These are phyloP conservation scores for Polychaeton citri DNA, from an alignment of 2,329 filamentous ascomycete species.

Conservation along the genomic window DNA sequence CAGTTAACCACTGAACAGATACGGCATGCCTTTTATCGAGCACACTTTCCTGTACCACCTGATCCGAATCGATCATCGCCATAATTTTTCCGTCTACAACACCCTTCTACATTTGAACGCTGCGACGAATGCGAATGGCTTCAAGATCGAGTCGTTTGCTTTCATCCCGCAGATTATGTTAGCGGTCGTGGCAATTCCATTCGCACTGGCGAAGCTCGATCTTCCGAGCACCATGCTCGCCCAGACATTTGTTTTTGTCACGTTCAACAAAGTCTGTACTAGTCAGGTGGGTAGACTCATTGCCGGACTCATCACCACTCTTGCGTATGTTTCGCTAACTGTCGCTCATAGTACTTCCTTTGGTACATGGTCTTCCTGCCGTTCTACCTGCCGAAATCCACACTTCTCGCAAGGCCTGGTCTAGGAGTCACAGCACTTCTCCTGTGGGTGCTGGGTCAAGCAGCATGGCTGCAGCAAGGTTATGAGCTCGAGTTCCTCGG, in stretches of 20 bases:
- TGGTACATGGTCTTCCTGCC: slow-evolving; percentile 96
- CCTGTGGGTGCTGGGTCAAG: slow-evolving; percentile 65
- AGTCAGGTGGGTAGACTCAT: slow-evolving; percentile 81
- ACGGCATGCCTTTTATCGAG: slow-evolving; percentile 67
- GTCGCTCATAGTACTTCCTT: slow-evolving; percentile 64
- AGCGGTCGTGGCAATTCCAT: slow-evolving; percentile 60
- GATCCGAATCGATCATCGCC: slow-evolving; percentile 83
- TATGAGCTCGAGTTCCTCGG: slow-evolving; percentile 49
- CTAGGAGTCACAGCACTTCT: slow-evolving; percentile 52
- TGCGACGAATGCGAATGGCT: slow-evolving; percentile 34
- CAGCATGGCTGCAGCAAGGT: slow-evolving; percentile 36
- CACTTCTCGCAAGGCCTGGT: slow-evolving; percentile 46
- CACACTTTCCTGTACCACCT: slow-evolving; percentile 93
- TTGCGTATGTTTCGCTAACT: background rate
- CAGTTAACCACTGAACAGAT: slow-evolving; percentile 43
- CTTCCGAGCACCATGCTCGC: slow-evolving; percentile 76
- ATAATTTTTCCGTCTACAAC: slow-evolving; percentile 98
- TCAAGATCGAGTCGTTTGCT: slow-evolving; percentile 60
- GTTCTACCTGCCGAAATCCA: slow-evolving; percentile 73
- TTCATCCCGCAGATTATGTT: slow-evolving; percentile 81
- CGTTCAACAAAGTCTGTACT: slow-evolving; percentile 98
- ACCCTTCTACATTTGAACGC: slow-evolving; percentile 79
- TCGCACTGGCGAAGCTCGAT: slow-evolving; percentile 67
- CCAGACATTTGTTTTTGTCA: slow-evolving; percentile 93
- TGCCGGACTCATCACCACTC: background rate